A percentile compares a stretch with the other conserved stretches of the same genome.
These are phyloP conservation scores for Talaromyces albobiverticillius DNA, from an alignment of 2,329 filamentous ascomycete genomes.

Conservation along the genomic window DNA sequence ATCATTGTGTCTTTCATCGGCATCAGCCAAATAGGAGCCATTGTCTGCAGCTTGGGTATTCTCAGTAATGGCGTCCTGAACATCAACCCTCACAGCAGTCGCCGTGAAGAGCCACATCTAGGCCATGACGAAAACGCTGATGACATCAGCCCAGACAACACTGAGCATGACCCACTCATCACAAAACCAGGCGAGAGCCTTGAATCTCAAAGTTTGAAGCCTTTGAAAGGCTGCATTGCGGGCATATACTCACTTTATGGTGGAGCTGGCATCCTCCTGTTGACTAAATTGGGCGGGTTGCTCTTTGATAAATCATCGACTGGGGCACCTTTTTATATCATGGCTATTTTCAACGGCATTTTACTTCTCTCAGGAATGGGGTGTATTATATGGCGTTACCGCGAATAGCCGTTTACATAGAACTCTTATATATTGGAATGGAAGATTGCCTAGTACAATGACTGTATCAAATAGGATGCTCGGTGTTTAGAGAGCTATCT, in stretches of 20 bases:
- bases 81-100: slow-evolving; percentile 16
- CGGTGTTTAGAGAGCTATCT: too few species aligned
- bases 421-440: too few species aligned
- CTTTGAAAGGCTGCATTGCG: slow-evolving; percentile 88
- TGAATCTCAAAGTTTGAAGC: slow-evolving; percentile 38
- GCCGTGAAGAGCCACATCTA: neutral
- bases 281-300: slow-evolving; percentile 86
- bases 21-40: slow-evolving; percentile 91
- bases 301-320: slow-evolving; percentile 74
- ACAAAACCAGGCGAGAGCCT: slow-evolving; percentile 18
- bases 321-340: slow-evolving; percentile 88
- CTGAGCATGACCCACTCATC: slow-evolving; percentile 32
- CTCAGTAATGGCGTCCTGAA: slow-evolving; percentile 75
- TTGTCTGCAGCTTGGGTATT: slow-evolving; percentile 90
- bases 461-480: too few species aligned
- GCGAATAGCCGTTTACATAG: too few species aligned
- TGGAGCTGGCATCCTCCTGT: slow-evolving; percentile 80
- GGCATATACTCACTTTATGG: slow-evolving; percentile 91
- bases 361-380: slow-evolving; percentile 51
- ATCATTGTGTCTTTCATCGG: slow-evolving; percentile 77
- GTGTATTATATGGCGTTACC: slow-evolving; percentile 21
- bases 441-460: too few species aligned
- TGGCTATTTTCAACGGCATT: slow-evolving; percentile 80
- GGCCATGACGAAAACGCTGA: neutral
- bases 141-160: slow-evolving; percentile 7